These are phyloP conservation scores for Teratosphaeria destructans DNA, from an alignment of 2,329 filamentous ascomycete species.

Conservation along the genomic window DNA sequence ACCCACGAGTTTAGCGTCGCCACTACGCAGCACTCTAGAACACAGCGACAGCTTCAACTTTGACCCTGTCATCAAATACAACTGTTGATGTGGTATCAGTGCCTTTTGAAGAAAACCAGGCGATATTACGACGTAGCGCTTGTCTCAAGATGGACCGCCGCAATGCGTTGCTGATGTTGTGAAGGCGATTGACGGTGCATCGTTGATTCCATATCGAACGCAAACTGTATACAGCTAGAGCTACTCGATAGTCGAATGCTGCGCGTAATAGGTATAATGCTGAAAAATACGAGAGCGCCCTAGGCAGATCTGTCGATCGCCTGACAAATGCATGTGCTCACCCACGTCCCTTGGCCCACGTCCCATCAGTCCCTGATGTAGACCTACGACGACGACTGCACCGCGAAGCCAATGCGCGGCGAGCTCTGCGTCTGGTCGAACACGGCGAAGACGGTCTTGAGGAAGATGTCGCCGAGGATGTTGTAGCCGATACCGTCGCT, in stretches of 20 bases:
- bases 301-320: background rate
- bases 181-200: background rate
- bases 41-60: too few species aligned
- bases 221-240: background rate
- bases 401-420: constrained; percentile 36
- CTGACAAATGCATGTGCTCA: background rate
- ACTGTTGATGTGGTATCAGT: too few species aligned
- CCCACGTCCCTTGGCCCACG: background rate
- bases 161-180: background rate
- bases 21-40: background rate
- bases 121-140: too few species aligned
- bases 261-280: background rate
- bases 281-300: background rate
- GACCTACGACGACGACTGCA: constrained; percentile 18
- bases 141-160: too few species aligned
- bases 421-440: constrained; percentile 46
- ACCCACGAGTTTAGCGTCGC: background rate
- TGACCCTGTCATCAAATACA: too few species aligned
- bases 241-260: background rate
- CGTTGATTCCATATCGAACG: background rate
- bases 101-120: too few species aligned
- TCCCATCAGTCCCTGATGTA: background rate
- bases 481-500: constrained; percentile 47
- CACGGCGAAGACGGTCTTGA: constrained; percentile 67
- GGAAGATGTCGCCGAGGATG: constrained; percentile 62